phyloP scores from a whole-genome alignment of 1,139 yeast species.

The Kazachstania sp. region DNA sequence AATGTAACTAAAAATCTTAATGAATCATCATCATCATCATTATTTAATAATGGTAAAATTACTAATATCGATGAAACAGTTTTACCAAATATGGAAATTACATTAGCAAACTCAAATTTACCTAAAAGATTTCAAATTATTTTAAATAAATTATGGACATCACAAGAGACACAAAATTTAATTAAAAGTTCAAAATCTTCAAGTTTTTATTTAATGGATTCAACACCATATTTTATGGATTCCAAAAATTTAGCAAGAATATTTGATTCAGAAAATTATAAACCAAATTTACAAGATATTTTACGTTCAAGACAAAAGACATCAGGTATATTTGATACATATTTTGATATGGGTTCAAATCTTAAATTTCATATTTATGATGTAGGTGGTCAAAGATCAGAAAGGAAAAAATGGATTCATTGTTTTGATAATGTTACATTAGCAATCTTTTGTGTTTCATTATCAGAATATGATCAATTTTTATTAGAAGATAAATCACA shows the following conservation, averaged over 20 bases:
- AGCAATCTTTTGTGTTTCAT: constrained; percentile 82
- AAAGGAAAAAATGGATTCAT: constrained; percentile 91
- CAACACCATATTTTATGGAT: constrained; percentile 71
- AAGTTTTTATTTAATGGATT: constrained; percentile 77
- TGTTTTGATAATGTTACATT: constrained; percentile 89
- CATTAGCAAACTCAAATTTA: constrained; percentile 7
- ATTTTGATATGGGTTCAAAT: constrained; percentile 60
- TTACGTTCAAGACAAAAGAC: constrained; percentile 86
- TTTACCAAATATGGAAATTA: constrained; percentile 5
- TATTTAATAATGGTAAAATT: neutral
- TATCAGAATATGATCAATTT: constrained; percentile 85
- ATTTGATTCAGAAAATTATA: constrained; percentile 41
- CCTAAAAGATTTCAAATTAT: constrained; percentile 37
- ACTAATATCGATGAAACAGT: constrained; percentile 4
- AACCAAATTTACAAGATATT: constrained; percentile 71
- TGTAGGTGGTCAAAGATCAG: constrained; percentile 92
- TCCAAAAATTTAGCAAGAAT: constrained; percentile 50
- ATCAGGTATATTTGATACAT: constrained; percentile 81
- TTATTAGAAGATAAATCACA: constrained; percentile 70
- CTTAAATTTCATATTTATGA: constrained; percentile 77
- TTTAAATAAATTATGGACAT: constrained; percentile 46
- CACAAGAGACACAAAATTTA: constrained; percentile 51
- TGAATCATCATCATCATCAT: neutral
- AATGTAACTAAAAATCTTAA: neutral
- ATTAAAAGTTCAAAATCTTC: constrained; percentile 51